Conservation (phyloP, 495 filamentous ascomycete species). For the Lasiosphaeriaceae sp. region DNA sequence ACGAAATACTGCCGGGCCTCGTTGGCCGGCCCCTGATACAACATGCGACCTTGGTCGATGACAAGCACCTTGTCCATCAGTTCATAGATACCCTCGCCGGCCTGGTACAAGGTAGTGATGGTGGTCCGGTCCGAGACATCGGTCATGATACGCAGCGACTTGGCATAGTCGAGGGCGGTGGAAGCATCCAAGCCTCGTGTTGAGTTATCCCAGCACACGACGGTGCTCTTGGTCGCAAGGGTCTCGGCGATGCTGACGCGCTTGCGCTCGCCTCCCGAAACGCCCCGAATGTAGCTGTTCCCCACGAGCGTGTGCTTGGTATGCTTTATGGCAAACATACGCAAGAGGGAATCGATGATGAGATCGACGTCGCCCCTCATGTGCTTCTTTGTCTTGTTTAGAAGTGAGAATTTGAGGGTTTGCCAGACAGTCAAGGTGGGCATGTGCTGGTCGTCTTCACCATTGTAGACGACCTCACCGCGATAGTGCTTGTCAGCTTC, state of each 20-base stretch:
- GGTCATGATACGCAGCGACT: conserved; percentile 75
- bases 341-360: conserved; percentile 65
- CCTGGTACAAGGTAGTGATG: conserved; percentile 80
- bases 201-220: conserved; percentile 64
- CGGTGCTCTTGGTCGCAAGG: conserved; percentile 40
- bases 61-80: conserved; percentile 69
- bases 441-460: conserved; percentile 78
- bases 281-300: conserved; percentile 74
- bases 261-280: conserved; percentile 60
- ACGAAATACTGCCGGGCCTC: conserved; percentile 60
- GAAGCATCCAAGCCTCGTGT: conserved; percentile 77
- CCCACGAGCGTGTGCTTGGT: conserved; percentile 81
- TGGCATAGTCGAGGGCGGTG: conserved; percentile 77
- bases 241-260: conserved; percentile 55
- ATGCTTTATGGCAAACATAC: conserved; percentile 73
- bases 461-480: conserved; percentile 80
- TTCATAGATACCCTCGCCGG: conserved; percentile 78
- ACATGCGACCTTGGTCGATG: conserved; percentile 62
- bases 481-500: conserved; percentile 67
- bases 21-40: conserved; percentile 61
- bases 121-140: conserved; percentile 77
- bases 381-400: conserved; percentile 77
- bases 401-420: conserved; percentile 76
- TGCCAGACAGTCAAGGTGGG: conserved; percentile 74
- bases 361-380: conserved; percentile 63